Percentiles rank a stretch among this genome's conserved stretches.
Conservation (phyloP, 2,329 filamentous ascomycete species). For the Graphilbum ipis-grandicollis region DNA sequence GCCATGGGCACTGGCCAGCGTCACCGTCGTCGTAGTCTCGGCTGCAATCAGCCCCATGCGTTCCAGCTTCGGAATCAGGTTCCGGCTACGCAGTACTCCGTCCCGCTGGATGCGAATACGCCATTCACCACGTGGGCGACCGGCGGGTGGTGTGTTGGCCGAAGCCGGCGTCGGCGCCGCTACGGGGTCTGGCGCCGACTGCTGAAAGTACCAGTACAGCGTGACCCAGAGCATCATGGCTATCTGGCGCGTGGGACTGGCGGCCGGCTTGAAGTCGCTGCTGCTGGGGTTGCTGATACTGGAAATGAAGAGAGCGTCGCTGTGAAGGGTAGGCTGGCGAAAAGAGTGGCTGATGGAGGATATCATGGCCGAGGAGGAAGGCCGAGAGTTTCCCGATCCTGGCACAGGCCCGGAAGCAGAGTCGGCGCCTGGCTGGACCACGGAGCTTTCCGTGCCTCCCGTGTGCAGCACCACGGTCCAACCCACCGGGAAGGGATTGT, state of each 20-base stretch:
- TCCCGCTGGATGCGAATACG: constrained; percentile 67
- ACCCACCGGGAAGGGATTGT: constrained; percentile 60
- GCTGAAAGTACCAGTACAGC: constrained; percentile 95
- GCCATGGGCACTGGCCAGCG: no score
- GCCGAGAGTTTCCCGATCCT: no score
- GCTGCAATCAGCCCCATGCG: constrained; percentile 73
- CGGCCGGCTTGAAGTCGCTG: constrained; percentile 61
- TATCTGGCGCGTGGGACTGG: constrained; percentile 71
- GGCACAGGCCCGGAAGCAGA: not conserved
- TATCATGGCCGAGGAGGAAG: no score
- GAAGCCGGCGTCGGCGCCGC: constrained; percentile 42
- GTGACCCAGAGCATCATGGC: constrained; percentile 96
- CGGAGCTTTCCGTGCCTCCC: constrained; percentile 22
- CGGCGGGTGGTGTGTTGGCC: constrained; percentile 45
- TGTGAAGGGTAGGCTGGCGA: constrained; percentile 53
- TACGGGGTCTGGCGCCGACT: constrained; percentile 50
- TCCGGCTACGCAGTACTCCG: constrained; percentile 71
- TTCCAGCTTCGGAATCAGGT: constrained; percentile 78
- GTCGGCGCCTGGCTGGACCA: not conserved
- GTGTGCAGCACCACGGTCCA: constrained; percentile 83
- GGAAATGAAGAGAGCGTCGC: constrained; percentile 79
- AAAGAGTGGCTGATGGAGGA: no score
- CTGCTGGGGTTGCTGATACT: constrained; percentile 73
- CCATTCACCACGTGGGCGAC: constrained; percentile 74
- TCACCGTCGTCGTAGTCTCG: constrained; percentile 34